phyloP scores from a whole-genome alignment of 2,329 filamentous ascomycete genomes.

The Nothophaeocryptopus gaeumannii region DNA sequence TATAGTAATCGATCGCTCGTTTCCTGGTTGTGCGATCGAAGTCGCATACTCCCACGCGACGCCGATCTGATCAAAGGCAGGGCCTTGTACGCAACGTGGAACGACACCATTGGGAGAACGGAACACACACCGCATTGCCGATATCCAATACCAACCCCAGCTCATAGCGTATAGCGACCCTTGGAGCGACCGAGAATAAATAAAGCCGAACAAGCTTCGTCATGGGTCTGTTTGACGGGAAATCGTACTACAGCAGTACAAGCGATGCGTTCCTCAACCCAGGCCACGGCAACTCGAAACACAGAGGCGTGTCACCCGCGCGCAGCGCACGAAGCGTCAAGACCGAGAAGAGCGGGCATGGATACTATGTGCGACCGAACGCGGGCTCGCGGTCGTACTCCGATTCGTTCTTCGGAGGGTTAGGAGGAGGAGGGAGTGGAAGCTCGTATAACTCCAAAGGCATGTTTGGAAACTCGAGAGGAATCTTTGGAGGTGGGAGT shows the following conservation, averaged over 20 bases:
- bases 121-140: not conserved
- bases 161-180: slow-evolving; percentile 2
- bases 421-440: slow-evolving; percentile 9
- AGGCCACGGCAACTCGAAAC: slow-evolving; percentile 11
- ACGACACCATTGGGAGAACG: slow-evolving; percentile 12
- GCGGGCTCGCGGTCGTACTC: slow-evolving; percentile 16
- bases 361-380: slow-evolving; percentile 28
- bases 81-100: slow-evolving; percentile 6
- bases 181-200: not conserved
- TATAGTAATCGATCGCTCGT: too few relatives aligned
- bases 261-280: slow-evolving; percentile 21
- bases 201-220: slow-evolving; percentile 3
- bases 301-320: slow-evolving; percentile 25
- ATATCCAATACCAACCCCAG: not conserved
- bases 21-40: too few relatives aligned
- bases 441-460: slow-evolving; percentile 1
- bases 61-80: too few relatives aligned
- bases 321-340: slow-evolving; percentile 19
- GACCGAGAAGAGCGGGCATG: slow-evolving; percentile 16
- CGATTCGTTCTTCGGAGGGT: slow-evolving; percentile 25
- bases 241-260: slow-evolving; percentile 28
- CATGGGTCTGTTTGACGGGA: slow-evolving; percentile 36
- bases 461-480: slow-evolving; percentile 18
- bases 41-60: too few relatives aligned
- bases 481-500: slow-evolving; percentile 45